Evolutionary conservation across 2,329 filamentous ascomycete species (phyloP).

Genomic region (Colletotrichum chlorophyti): DNA sequence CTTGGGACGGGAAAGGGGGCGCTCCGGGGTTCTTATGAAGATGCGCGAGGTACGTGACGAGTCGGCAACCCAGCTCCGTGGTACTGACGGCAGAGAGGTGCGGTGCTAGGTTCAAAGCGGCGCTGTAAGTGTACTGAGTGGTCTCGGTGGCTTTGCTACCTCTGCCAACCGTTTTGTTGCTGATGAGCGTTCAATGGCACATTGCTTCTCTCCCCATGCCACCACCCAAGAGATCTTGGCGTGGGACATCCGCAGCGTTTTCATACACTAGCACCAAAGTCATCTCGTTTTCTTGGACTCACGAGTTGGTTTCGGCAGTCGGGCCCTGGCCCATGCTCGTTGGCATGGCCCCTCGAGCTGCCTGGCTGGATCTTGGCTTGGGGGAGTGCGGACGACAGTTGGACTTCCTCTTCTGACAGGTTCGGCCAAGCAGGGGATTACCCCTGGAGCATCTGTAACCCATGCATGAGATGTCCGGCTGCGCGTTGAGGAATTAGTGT

Average conservation of each 20-base stretch:
- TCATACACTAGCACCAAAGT: conserved; percentile 22
- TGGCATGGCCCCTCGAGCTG: not conserved
- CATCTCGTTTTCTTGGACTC: conserved; percentile 12
- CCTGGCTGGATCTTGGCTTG: conserved; percentile 10
- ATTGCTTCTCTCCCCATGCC: conserved; percentile 12
- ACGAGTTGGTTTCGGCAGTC: conserved; percentile 10
- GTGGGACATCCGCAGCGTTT: not conserved
- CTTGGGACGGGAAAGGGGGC: not conserved
- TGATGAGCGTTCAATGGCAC: conserved; percentile 20
- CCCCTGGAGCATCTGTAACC: conserved; percentile 19
- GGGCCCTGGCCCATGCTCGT: conserved; percentile 7
- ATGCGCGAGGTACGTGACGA: not conserved
- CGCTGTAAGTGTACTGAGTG: not conserved
- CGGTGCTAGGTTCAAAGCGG: conserved; percentile 25
- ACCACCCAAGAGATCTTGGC: conserved; percentile 18
- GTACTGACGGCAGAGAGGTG: not conserved
- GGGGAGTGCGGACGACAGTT: conserved; percentile 21
- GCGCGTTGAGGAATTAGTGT: too few species aligned
- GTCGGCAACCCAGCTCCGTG: conserved; percentile 11
- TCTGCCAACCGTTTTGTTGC: conserved; percentile 16
- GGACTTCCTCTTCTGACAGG: conserved; percentile 4
- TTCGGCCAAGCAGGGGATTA: conserved; percentile 14
- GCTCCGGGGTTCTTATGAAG: conserved; percentile 25
- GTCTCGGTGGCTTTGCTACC: conserved; percentile 8
- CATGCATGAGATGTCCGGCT: conserved; percentile 13